Base-by-base conservation (phyloP, 1,284 basidiomycete species). In the Cutaneotrichosporon arboriforme region DNA sequence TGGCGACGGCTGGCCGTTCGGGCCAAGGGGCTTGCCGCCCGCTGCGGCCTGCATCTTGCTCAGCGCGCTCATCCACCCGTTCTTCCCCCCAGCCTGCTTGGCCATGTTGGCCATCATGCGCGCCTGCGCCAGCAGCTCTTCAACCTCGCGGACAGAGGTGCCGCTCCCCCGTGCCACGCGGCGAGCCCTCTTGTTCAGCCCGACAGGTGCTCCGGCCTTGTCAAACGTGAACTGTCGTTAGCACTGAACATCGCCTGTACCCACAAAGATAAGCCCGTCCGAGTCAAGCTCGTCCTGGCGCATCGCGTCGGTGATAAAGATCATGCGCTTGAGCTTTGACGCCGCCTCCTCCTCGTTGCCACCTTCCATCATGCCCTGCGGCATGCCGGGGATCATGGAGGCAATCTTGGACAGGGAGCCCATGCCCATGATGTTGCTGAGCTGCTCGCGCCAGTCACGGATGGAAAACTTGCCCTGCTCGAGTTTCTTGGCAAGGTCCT, bases 281-380 rank as follows among this genome's bases (percentile, higher is more conserved):
- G 90, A 94, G 76, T 98, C 92, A 52, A 98, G 83, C 76, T 98
- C 96, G 51, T 79, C 78, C 15, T 85, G 82, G 38, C 91, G 90
- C 94, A 99, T 99, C 66, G 89, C 91, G 76, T 99, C 94, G 20
- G 91, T 97, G 70, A 99, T 97, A 78, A 88, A 98, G 62, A 97
- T 88, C 89, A 99, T 93, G 58, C 92, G 85, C 77, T 97, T 97
- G 84, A 99, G 87, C 55, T 90, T 86, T 61, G 83, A 75, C 4
- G 69, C 61, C 1, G 88, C 85, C 67, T 97, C 93, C 67, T 97
- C 94, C 70, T 96, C 92, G 68, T 91, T 90, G 26, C 86, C 86
- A 37, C 89, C 92, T 67, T 87, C 84, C 52, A 97, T 81, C 70
- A 98, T 79, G 38, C 90, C 89, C 60, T 88, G 86, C 15, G 90